Conservation (phyloP, 768 basidiomycete genomes). For the button mushroom (Agaricus bisporus) region DNA sequence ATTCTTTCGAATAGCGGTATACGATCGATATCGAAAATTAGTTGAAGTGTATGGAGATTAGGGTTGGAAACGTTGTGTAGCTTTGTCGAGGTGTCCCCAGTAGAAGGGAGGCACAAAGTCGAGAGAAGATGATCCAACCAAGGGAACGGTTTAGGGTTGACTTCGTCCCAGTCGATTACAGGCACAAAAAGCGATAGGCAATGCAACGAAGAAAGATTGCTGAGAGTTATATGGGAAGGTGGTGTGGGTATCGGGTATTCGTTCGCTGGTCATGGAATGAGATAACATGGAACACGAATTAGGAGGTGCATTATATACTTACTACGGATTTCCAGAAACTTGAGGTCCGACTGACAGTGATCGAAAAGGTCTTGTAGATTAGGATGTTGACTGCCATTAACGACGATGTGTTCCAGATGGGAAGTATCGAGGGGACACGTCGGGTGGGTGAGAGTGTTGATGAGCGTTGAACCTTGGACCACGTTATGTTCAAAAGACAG, state of each 20-base stretch:
- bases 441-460: neutral
- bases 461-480: slow-evolving; percentile 3
- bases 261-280: neutral
- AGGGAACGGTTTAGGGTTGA: slow-evolving; percentile 5
- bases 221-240: neutral
- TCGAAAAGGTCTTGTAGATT: slow-evolving; percentile 5
- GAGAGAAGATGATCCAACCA: slow-evolving; percentile 8
- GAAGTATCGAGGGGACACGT: slow-evolving; percentile 3
- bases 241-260: slow-evolving; percentile 7
- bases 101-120: neutral
- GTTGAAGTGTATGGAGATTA: slow-evolving; percentile 4
- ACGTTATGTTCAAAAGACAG: slow-evolving; percentile 8
- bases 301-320: neutral
- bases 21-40: slow-evolving; percentile 3
- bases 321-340: slow-evolving; percentile 7
- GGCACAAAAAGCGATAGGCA: slow-evolving; percentile 7
- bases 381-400: slow-evolving; percentile 4
- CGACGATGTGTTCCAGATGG: slow-evolving; percentile 3
- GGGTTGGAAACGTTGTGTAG: neutral
- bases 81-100: neutral
- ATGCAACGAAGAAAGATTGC: neutral
- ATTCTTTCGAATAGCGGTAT: slow-evolving; percentile 2
- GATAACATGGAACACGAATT: neutral
- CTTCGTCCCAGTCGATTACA: slow-evolving; percentile 7
- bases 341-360: slow-evolving; percentile 1